Conservation (phyloP, 257 asterid species). For the Pogostemon cablin region DNA sequence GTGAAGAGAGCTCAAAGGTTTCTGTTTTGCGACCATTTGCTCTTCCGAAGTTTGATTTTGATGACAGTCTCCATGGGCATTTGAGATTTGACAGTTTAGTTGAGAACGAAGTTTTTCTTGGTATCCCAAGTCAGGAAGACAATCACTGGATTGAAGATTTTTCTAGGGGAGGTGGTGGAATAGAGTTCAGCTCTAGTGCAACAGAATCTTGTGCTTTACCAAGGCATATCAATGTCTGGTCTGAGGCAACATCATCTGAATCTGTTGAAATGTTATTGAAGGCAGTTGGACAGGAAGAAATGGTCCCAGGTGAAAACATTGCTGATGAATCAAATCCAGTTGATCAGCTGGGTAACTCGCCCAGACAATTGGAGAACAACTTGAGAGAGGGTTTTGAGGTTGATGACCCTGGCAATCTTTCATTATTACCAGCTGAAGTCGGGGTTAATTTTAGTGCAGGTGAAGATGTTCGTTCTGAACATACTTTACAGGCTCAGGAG, state of each 20-base stretch:
- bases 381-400: conserved; percentile 40
- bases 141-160: conserved; percentile 98
- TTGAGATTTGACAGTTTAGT: conserved; percentile 94
- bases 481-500: conserved; percentile 39
- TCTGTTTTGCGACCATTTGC: conserved; percentile 82
- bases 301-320: conserved; percentile 62
- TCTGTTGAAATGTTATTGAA: conserved; percentile 96
- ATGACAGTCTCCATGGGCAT: conserved; percentile 78
- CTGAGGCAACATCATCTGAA: conserved; percentile 98
- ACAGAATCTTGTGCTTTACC: conserved; percentile 87
- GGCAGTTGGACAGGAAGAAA: conserved; percentile 95
- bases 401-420: conserved; percentile 40
- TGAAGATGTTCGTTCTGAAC: conserved; percentile 33
- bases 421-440: conserved; percentile 43
- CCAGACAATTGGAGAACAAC: conserved; percentile 42
- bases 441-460: conserved; percentile 38
- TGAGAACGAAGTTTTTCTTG: conserved; percentile 98
- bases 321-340: conserved; percentile 52
- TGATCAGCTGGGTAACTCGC: conserved; percentile 49
- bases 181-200: conserved; percentile 82
- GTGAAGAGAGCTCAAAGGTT: conserved; percentile 90
- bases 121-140: conserved; percentile 96
- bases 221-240: conserved; percentile 97
- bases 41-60: conserved; percentile 98
- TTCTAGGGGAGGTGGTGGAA: conserved; percentile 83